Evolutionary conservation across 371 early-diverging fungal species (phyloP), one percentile per base, ranked within the genome.

Genomic region (Mucor ambiguus): DNA sequence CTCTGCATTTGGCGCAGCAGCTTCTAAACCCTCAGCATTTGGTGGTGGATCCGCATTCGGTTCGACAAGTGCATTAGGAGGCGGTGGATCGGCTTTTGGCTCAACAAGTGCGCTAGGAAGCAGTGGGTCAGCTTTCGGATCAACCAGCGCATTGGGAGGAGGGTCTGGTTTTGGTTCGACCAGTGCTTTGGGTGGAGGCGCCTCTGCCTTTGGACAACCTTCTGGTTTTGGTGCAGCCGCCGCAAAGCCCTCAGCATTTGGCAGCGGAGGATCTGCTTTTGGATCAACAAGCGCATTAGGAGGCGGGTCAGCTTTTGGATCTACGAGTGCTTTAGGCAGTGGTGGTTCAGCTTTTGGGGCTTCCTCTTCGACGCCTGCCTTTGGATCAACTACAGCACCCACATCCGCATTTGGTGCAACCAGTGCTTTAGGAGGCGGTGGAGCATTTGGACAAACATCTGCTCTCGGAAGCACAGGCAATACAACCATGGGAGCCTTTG

Each of bases 31-130:
- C 14, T 60, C 76, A 32, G 62, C 69, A 30, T 69, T 79, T 60
- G 75, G 74, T 30, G 66, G 71, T 3, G 68, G 61, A n/a, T 65
- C 71, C 3, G 69, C 79, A 0, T 78, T 72, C 66, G 78, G 74
- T 2, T 58, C 63, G 1, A 66, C 69, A 12, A 69, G 58, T 18
- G 55, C 66, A 11, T 60, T 64, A 35, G 67, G 63, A 28, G 22
- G 52, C 0, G 24, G 61, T 30, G 78, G 76, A 41, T 41, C 68
- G 12, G 71, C 76, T 0, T 81, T 78, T 69, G 81, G 77, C 12
- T 62, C 60, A 22, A 62, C 76, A 33, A 38, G 66, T 26, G 48
- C 68, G 3, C 24, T 65, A 18, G 63, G 68, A 24, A 28, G 56
- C 8, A 26, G 57, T 6, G 41, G 58, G 22, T 67, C 70, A n/a